Evolutionary conservation across 495 filamentous ascomycete genomes (phyloP).

Genomic region (Trichodelitschia bisporula): DNA sequence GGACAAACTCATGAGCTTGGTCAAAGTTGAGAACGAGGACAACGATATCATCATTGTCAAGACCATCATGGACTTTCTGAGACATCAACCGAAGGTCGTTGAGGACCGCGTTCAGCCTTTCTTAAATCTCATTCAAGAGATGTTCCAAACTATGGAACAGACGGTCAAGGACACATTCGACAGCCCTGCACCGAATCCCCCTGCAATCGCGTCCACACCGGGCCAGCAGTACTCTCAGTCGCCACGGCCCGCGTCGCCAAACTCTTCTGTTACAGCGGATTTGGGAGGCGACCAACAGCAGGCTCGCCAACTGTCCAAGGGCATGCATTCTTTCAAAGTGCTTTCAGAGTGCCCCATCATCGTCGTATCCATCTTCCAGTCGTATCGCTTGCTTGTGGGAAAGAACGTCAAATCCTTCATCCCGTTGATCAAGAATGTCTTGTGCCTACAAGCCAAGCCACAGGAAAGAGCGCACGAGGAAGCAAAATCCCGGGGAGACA

Average conservation of each 20-base stretch:
- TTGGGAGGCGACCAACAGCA: conserved; percentile 58
- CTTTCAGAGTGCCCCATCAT: conserved; percentile 95
- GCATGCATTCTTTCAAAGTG: conserved; percentile 98
- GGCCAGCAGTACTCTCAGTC: conserved; percentile 60
- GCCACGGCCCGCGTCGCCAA: conserved; percentile 71
- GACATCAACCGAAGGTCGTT: conserved; percentile 69
- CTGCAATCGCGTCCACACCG: conserved; percentile 49
- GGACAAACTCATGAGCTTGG: conserved; percentile 66
- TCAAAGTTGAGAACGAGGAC: conserved; percentile 85
- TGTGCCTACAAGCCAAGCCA: conserved; percentile 74
- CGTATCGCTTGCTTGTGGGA: conserved; percentile 51
- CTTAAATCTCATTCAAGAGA: conserved; percentile 74
- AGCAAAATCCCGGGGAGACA: conserved; percentile 43
- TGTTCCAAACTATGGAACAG: conserved; percentile 83
- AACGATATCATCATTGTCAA: conserved; percentile 96
- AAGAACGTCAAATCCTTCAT: conserved; percentile 83
- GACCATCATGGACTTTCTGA: conserved; percentile 85
- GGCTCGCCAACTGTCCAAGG: conserved; percentile 53
- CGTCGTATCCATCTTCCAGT: conserved; percentile 93
- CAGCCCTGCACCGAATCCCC: conserved; percentile 30
- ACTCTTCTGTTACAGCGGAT: conserved; percentile 46
- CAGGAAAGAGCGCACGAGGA: conserved; percentile 81
- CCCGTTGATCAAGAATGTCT: conserved; percentile 72
- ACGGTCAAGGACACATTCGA: conserved; percentile 89
- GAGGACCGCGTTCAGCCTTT: conserved; percentile 65